Base-by-base conservation (phyloP, 805 yeast species). In the Sungouiozyma intestinalis region DNA sequence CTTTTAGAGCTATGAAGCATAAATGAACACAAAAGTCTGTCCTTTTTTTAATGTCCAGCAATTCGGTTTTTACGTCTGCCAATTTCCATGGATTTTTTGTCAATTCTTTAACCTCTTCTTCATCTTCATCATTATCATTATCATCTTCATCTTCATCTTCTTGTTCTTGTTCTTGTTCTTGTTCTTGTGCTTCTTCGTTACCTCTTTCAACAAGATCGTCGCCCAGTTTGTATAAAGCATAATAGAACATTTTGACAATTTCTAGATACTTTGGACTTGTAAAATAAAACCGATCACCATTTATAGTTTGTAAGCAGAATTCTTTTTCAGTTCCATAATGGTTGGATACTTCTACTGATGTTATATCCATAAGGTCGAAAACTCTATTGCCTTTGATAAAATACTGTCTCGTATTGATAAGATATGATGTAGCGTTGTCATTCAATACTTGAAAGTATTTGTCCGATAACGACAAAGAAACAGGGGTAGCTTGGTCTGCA, bases 241-340 rank as follows among this genome's bases (percentile, higher is more conserved):
- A 79, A 51, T 79, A 79, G 29, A 81, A 54, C 42, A 80, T 72
- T 49, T 85, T 66, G 62, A 81, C 69, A n/a, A 81, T 77, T 51
- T 81, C 88, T 40, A 72, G 54, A 48, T 66, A 71, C 51, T 73
- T 74, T 0, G 67, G 57, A 15, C 76, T 69, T 2, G 69, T 50
- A 33, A 74, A 51, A 11, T 69, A 62, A 17, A 73, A 43, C 20
- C 54, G 54, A 5, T 44, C 45, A 3, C 63, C 64, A 40, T 64
- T 54, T 19, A 43, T 54, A 32, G 67, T 53, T n/a, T 57, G 60
- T 43, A 76, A 54, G 1, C 76, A 68, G 39, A 75, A 64, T 48
- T 75, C 79, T 40, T 70, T 69, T 3, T 71, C 55, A 20, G 68
- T 68, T 4, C 73, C 72, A 0, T 76, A 71, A 16, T 45, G 50